These are phyloP conservation scores for Grosmannia huntii DNA, from an alignment of 2,329 filamentous ascomycete species.

Conservation along the genomic window DNA sequence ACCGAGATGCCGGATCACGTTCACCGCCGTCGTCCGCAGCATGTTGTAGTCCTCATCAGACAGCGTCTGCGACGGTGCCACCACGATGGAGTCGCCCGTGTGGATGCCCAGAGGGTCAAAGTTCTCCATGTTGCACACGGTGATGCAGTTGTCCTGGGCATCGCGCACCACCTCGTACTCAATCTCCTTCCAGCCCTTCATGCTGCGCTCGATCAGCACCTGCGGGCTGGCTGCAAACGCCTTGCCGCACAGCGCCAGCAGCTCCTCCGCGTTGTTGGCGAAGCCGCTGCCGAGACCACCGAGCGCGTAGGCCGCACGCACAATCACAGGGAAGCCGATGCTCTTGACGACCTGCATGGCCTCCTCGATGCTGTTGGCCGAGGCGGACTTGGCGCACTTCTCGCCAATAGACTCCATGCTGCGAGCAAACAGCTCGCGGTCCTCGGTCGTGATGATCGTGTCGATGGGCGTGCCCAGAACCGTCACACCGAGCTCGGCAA, in stretches of 20 bases:
- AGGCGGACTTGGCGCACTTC: constrained; percentile 95
- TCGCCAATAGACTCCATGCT: constrained; percentile 98
- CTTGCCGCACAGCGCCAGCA: constrained; percentile 82
- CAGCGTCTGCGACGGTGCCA: constrained; percentile 90
- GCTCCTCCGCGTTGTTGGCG: constrained; percentile 72
- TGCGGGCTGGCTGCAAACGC: constrained; percentile 92
- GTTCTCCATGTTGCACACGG: constrained; percentile 99
- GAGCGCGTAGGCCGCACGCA: constrained; percentile 89
- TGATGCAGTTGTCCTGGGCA: constrained; percentile 94
- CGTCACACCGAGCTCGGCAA: constrained; percentile 80
- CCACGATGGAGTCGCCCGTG: constrained; percentile 95
- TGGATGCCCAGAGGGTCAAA: constrained; percentile 97
- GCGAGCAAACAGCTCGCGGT: constrained; percentile 90
- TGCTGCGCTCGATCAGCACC: constrained; percentile 90
- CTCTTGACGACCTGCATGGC: constrained; percentile 76
- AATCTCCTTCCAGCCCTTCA: constrained; percentile 99
- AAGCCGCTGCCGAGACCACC: constrained; percentile 94
- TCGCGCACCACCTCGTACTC: constrained; percentile 98
- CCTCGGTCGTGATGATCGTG: constrained; percentile 96
- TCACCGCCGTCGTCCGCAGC: constrained; percentile 91
- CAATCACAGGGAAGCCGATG: constrained; percentile 94
- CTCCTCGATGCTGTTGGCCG: constrained; percentile 78
- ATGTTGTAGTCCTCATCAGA: constrained; percentile 99
- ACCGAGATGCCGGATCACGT: constrained; percentile 91
- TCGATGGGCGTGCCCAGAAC: constrained; percentile 94